Base-by-base conservation (phyloP, 805 yeast genomes). In the Maudiozyma saulgeensis region DNA sequence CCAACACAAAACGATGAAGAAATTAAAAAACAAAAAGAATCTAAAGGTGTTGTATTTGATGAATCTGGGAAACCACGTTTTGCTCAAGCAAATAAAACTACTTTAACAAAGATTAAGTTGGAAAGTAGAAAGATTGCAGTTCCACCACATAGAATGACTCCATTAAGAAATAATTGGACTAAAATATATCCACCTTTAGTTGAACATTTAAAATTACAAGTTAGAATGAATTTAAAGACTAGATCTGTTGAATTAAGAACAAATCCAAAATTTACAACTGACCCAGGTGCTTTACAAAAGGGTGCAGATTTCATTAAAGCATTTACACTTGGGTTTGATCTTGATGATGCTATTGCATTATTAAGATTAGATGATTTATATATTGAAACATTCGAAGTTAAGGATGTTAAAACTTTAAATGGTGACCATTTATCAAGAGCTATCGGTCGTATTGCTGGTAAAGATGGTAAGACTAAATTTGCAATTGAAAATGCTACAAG, bases 391-490 rank as follows among this genome's bases (percentile, higher is more conserved):
- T 93, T 93, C 64, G 99, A 93, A 67, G 78, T 93, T 60, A 93
- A 93, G 67, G 99, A 93, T 69, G 97, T 93, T 50, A 95, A 93
- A 70, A 91, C 97, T 4, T 74, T 93, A 57, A 82, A 81, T 28
- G 99, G 98, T 26, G 99, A 93, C 70, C 99, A 93, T 78, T 75
- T 93, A 66, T 85, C 96, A 47, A 84, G 99, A 77, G 99, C 99
- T 7, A 93, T 93, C 66, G 99, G 99, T 63, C 88, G 99, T 77
- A 93, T 93, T 69, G 99, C 99, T 13, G 99, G 99, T 68, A 95
- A 93, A 66, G 99, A 93, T 66, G 99, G 99, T 64, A 91, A 90
- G 70, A 93, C 98, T 53, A 93, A 91, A 72, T 93, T 91, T 68
- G 97, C 99, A 32, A 93, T 93, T 63, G 99, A 93, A 70, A 93